phyloP scores from a whole-genome alignment of 208 protist species.

The Chromosphaera perkinsii region DNA sequence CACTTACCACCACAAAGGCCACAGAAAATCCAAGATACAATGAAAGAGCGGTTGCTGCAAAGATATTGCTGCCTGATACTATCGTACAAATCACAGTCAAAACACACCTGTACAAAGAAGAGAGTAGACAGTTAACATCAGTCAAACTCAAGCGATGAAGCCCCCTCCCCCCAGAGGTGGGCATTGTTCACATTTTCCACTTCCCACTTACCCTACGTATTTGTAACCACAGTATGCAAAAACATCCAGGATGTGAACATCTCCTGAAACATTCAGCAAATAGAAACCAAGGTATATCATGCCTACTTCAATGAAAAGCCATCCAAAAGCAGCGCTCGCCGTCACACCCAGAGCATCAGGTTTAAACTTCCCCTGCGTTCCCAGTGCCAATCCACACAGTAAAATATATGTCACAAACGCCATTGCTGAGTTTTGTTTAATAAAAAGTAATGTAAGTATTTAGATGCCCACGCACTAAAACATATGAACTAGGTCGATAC shows the following conservation, averaged over 20 bases:
- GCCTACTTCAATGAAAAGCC: constrained; percentile 18
- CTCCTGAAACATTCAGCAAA: constrained; percentile 18
- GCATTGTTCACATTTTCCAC: no score
- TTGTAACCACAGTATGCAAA: constrained; percentile 35
- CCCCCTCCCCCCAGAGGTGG: no score
- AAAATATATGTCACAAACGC: constrained; percentile 16
- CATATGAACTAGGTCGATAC: no score
- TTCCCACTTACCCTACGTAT: constrained; percentile 30
- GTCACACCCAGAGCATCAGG: constrained; percentile 22
- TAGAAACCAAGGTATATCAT: constrained; percentile 18
- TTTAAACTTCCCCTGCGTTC: constrained; percentile 8
- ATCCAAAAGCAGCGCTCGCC: constrained; percentile 21
- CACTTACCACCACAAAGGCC: no score
- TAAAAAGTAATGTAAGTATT: no score
- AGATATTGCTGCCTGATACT: no score
- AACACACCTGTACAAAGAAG: no score
- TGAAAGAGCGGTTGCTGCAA: no score
- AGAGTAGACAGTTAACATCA: no score
- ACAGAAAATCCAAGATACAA: no score
- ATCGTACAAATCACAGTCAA: no score
- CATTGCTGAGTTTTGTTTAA: constrained; percentile 11
- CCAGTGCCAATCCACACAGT: background rate
- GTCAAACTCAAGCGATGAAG: no score
- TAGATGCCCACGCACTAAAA: constrained; percentile 6
- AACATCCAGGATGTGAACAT: constrained; percentile 12